Evolutionary conservation across 202 grass and related monocot genomes (phyloP).

Genomic region (Dendrocalamus latiflorus): DNA sequence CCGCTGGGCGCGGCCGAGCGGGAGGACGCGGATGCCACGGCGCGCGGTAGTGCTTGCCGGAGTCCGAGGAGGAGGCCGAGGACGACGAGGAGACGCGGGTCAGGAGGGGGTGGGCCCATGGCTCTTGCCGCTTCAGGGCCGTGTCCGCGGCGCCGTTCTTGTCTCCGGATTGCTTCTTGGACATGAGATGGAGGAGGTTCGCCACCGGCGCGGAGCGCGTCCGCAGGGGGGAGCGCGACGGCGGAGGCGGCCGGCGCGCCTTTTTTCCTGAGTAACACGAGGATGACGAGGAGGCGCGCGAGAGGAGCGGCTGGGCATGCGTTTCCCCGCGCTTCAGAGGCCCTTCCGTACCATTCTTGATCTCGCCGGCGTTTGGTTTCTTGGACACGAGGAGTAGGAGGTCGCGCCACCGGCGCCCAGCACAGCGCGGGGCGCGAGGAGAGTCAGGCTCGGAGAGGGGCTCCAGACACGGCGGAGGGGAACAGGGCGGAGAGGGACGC

Average conservation of each 20-base stretch:
- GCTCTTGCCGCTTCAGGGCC: neutral
- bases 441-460: constrained; percentile 26
- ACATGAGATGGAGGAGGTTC: constrained; percentile 45
- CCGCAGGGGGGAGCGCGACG: constrained; percentile 25
- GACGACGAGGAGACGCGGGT: constrained; percentile 44
- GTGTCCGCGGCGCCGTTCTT: neutral
- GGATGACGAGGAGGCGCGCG: constrained; percentile 15
- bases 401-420: constrained; percentile 49
- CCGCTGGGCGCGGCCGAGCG: neutral
- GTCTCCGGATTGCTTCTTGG: constrained; percentile 12
- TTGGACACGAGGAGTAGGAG: constrained; percentile 39
- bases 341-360: neutral
- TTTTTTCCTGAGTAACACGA: constrained; percentile 15
- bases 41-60: constrained; percentile 17
- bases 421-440: constrained; percentile 51
- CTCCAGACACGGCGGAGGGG: constrained; percentile 17
- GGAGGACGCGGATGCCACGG: neutral
- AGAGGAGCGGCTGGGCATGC: constrained; percentile 30
- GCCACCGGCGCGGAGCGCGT: constrained; percentile 33
- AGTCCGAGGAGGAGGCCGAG: constrained; percentile 51
- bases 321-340: neutral
- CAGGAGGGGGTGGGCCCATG: constrained; percentile 5
- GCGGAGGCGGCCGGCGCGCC: constrained; percentile 3
- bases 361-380: constrained; percentile 1
- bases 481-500: neutral